These are phyloP conservation scores for Fallopia convolvulus DNA, from an alignment of 148 eudicot genomes.

Conservation along the genomic window DNA sequence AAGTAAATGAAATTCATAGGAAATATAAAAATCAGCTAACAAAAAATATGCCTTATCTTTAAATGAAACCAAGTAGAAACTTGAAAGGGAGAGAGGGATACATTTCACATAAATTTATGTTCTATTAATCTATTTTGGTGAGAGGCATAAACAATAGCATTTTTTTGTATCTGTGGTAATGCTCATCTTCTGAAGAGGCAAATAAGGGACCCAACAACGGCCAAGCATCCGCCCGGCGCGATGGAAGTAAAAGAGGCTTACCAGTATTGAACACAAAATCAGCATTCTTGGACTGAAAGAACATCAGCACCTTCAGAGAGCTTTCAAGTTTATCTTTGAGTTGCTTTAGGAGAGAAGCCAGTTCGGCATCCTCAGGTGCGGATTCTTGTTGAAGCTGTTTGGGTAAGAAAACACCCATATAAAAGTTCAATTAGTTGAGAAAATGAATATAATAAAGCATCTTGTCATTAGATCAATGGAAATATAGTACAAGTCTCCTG, in stretches of 20 bases:
- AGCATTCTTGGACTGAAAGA: slow-evolving; percentile 66
- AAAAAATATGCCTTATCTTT: neutral
- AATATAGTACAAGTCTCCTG: neutral
- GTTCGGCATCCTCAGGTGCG: slow-evolving; percentile 48
- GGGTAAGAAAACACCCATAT: neutral
- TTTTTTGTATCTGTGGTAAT: neutral
- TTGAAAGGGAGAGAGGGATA: neutral
- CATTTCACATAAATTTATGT: neutral
- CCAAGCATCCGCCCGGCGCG: too few species aligned
- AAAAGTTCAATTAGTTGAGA: neutral
- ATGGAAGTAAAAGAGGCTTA: slow-evolving; percentile 19
- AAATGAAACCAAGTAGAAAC: neutral
- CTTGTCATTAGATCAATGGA: neutral
- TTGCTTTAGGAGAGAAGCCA: slow-evolving; percentile 43
- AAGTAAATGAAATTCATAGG: neutral
- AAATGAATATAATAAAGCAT: neutral
- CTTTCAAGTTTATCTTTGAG: slow-evolving; percentile 55
- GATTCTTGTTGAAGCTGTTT: slow-evolving; percentile 61
- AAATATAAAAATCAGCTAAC: neutral
- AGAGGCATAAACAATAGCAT: neutral
- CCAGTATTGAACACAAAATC: slow-evolving; percentile 88
- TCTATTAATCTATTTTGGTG: neutral
- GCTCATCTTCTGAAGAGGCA: neutral
- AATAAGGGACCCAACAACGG: too few species aligned
- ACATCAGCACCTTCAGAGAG: slow-evolving; percentile 45